Evolutionary conservation across 1,284 basidiomycete genomes (phyloP), one percentile per base, ranked within the genome.

Genomic region (Bondarzewia mesenterica): DNA sequence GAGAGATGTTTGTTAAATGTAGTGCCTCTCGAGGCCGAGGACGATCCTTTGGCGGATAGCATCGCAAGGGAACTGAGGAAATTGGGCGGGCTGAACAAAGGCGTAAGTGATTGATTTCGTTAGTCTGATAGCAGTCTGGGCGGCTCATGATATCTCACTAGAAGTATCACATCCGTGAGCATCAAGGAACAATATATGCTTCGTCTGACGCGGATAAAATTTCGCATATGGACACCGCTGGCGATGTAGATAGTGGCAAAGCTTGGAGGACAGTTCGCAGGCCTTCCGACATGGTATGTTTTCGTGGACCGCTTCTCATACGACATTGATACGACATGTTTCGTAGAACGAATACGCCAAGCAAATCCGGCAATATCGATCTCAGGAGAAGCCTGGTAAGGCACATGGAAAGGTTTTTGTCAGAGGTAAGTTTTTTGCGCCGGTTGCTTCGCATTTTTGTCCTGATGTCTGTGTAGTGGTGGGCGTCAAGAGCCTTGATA

Each of bases 371-470:
- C 88, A 89, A 57, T 84, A 87, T 54, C 79, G 85, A 20, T 77
- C 82, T 1, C 80, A 83, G 59, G 86, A 90, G 50, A 85, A 82
- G 52, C 70, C 77, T 16, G 85, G 83, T 46, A 93, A 91, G 60
- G 75, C 84, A 1, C 81, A 88, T 50, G 93, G 92, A 42, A 96
- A 95, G 59, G 86, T 97, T 22, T 99, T 98, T 60, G 90, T 99
- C 48, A 87, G 88, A 75, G 87, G 90, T 84, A 52, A 52, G 73
- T 59, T 5, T 29, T 22, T 10, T 25, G 7, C 5, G 22, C 43
- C 16, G 36, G 29, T 35, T 5, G 23, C 1, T 10, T 39, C 23
- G 44, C 21, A 16, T 42, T 25, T 48, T 55, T 47, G 44, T 42
- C 44, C 35, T 49, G n/a, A n/a, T n/a, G n/a, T n/a, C 44, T 21